Evolutionary conservation across 257 asterid species (phyloP).

Genomic region (Mitragyna speciosa): DNA sequence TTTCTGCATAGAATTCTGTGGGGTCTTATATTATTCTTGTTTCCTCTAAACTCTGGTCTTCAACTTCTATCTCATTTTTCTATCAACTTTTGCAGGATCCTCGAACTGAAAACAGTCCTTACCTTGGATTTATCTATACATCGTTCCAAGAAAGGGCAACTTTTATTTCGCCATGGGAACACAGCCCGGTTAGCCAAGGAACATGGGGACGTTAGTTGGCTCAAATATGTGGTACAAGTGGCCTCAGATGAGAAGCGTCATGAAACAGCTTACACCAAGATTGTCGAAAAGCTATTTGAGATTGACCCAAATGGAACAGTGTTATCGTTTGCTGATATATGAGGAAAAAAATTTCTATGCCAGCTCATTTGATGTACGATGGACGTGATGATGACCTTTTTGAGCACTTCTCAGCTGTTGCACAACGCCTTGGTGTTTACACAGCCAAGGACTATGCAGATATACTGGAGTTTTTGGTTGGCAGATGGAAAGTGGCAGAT

Average conservation of each 20-base stretch:
- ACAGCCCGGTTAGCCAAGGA: conserved; percentile 74
- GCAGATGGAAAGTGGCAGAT: conserved; percentile 61
- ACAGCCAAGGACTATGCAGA: conserved; percentile 77
- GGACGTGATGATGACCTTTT: conserved; percentile 68
- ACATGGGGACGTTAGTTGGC: conserved; percentile 69
- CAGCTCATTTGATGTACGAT: conserved; percentile 83
- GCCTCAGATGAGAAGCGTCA: conserved; percentile 87
- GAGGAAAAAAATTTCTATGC: conserved; percentile 84
- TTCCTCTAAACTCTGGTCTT: too few relatives aligned
- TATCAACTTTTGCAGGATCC: conserved; percentile 51
- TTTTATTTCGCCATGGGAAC: conserved; percentile 75
- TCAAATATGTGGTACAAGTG: conserved; percentile 69
- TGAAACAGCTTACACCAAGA: conserved; percentile 82
- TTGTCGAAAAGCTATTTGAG: conserved; percentile 71
- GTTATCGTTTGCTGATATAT: conserved; percentile 69
- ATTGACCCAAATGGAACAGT: conserved; percentile 75
- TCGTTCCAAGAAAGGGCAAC: conserved; percentile 90
- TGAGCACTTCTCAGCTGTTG: conserved; percentile 68
- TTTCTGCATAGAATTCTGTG: neutral
- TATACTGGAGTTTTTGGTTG: conserved; percentile 68
- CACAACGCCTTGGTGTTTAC: conserved; percentile 69
- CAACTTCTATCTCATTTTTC: too few relatives aligned
- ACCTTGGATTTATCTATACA: conserved; percentile 79
- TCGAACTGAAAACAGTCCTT: conserved; percentile 73
- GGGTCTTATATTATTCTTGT: neutral